phyloP scores from a whole-genome alignment of 2,329 filamentous ascomycete genomes.

The Claviceps spartinae region DNA sequence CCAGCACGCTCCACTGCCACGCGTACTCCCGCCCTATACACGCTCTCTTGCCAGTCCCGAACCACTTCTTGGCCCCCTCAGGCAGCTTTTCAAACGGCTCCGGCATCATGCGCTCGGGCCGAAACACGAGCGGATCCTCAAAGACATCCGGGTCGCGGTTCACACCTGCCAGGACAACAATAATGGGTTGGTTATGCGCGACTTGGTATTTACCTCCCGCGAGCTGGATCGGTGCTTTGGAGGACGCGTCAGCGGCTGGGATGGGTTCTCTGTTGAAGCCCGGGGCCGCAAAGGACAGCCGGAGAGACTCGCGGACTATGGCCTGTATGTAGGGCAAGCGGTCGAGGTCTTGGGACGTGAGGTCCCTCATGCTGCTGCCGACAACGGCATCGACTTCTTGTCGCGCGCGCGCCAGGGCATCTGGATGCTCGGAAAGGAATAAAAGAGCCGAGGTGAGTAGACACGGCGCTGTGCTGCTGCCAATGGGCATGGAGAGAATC shows the following conservation, averaged over 20 bases:
- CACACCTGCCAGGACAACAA: conserved; percentile 35
- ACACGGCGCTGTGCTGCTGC: conserved; percentile 35
- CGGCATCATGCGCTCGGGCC: conserved; percentile 36
- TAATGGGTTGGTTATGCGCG: conserved; percentile 33
- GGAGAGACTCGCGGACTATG: conserved; percentile 39
- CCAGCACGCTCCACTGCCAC: conserved; percentile 29
- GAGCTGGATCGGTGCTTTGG: conserved; percentile 32
- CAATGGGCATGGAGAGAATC: conserved; percentile 54
- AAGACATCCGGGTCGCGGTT: conserved; percentile 36
- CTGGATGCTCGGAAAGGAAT: conserved; percentile 37
- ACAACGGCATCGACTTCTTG: conserved; percentile 37
- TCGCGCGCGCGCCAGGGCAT: conserved; percentile 33
- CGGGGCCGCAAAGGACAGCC: conserved; percentile 39
- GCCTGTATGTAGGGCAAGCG: conserved; percentile 41
- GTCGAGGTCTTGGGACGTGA: conserved; percentile 33
- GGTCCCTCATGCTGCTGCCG: conserved; percentile 26
- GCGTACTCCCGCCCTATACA: conserved; percentile 40
- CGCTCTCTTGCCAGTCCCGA: conserved; percentile 36
- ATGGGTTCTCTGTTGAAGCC: conserved; percentile 40
- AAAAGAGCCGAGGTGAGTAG: conserved; percentile 32
- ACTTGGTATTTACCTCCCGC: conserved; percentile 35
- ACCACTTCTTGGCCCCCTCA: conserved; percentile 33
- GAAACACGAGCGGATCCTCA: conserved; percentile 30
- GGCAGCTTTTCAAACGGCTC: conserved; percentile 29
- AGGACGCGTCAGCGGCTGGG: conserved; percentile 13